A percentile compares a stretch with the other conserved stretches of the same genome.
These are phyloP conservation scores for Metarhizium anisopliae DNA, from an alignment of 2,329 filamentous ascomycete genomes.

Conservation along the genomic window DNA sequence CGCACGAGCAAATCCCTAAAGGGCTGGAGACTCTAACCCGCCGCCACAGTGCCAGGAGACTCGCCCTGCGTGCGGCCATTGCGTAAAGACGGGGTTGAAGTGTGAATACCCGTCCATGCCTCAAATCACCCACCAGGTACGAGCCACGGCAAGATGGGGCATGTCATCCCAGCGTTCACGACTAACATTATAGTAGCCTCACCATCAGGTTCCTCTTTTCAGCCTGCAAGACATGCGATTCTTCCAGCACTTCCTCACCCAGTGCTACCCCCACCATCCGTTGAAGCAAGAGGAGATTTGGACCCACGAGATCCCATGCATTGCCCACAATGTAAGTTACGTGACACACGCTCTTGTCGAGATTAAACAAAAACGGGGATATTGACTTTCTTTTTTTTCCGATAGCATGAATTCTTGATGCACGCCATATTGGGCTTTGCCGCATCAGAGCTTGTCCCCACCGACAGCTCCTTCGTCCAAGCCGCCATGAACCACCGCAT, in stretches of 20 bases:
- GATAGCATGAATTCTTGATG: conserved; percentile 57
- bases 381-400: conserved; percentile 4
- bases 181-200: conserved; percentile 31
- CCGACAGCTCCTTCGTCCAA: conserved; percentile 41
- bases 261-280: conserved; percentile 55
- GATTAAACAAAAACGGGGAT: too few relatives aligned
- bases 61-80: conserved; percentile 54
- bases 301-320: conserved; percentile 57
- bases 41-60: conserved; percentile 51
- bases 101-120: conserved; percentile 52
- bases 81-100: conserved; percentile 49
- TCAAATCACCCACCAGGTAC: conserved; percentile 41
- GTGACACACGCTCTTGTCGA: neutral
- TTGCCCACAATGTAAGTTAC: conserved; percentile 52
- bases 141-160: conserved; percentile 1
- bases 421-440: conserved; percentile 61
- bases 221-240: conserved; percentile 57
- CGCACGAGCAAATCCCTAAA: too few relatives aligned
- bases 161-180: neutral
- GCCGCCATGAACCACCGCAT: conserved; percentile 56
- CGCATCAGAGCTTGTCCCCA: conserved; percentile 52
- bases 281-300: conserved; percentile 57
- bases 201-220: conserved; percentile 48
- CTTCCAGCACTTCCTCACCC: conserved; percentile 57
- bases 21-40: neutral